A percentile compares a stretch with the other conserved stretches of the same genome.
phyloP scores from a whole-genome alignment of 1,139 yeast genomes.

The Debaryomyces fabryi region DNA sequence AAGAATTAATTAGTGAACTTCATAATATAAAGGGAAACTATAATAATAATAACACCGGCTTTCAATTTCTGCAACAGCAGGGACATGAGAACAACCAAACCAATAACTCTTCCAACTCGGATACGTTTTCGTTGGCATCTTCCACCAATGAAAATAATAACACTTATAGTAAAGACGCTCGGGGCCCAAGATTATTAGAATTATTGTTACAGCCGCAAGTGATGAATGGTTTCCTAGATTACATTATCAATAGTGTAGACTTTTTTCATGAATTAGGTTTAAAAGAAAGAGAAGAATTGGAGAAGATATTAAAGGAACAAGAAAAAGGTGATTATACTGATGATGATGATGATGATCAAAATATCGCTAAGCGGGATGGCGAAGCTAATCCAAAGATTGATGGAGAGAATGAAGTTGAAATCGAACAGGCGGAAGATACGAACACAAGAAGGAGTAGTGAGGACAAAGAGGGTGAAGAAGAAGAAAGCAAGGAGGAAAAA shows the following conservation, averaged over 20 bases:
- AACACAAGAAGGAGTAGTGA: conserved; percentile 2
- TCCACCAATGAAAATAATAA: conserved; percentile 25
- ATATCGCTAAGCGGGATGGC: not conserved
- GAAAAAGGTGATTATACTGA: too few species aligned
- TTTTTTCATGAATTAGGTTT: conserved; percentile 35
- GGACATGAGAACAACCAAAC: conserved; percentile 11
- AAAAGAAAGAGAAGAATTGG: conserved; percentile 28
- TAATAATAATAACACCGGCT: conserved; percentile 28
- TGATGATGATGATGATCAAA: conserved; percentile 1
- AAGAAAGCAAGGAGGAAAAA: conserved; percentile 38
- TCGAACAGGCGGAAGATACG: conserved; percentile 16
- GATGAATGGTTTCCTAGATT: conserved; percentile 43
- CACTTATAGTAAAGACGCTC: conserved; percentile 34
- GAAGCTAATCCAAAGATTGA: not conserved
- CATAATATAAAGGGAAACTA: conserved; percentile 43
- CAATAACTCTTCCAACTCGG: conserved; percentile 20
- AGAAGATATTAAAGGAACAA: conserved; percentile 13
- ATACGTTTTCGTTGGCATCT: conserved; percentile 42
- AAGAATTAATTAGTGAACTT: conserved; percentile 44
- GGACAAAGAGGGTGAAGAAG: conserved; percentile 21
- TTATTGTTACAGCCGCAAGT: conserved; percentile 50
- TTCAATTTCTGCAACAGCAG: conserved; percentile 37
- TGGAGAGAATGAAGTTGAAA: conserved; percentile 18
- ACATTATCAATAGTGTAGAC: conserved; percentile 39
- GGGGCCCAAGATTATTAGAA: conserved; percentile 46